Percentiles rank a stretch among this genome's conserved stretches.
Conservation (phyloP, 495 filamentous ascomycete species). For the Aspergillus bridgeri region DNA sequence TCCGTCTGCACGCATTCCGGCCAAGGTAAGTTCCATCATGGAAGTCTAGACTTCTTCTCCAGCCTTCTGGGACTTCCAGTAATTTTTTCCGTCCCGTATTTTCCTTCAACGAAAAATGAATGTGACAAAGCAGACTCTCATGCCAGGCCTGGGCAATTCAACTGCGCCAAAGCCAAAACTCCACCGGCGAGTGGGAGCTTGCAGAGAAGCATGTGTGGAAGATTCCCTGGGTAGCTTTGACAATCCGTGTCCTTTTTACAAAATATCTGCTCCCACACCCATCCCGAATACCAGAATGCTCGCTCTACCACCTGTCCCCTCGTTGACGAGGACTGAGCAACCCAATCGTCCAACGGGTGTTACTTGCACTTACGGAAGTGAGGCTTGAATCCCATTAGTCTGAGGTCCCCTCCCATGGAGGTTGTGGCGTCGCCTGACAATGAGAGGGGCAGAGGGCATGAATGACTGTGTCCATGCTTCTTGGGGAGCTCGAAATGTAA, state of each 20-base stretch:
- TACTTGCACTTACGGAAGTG: constrained; percentile 3
- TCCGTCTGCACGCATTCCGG: background rate
- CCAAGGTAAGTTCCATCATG: background rate
- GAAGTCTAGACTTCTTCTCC: background rate
- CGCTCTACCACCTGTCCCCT: background rate
- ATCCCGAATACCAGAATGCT: constrained; percentile 6
- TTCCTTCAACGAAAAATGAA: background rate
- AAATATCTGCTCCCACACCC: constrained; percentile 6
- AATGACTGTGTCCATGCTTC: constrained; percentile 9
- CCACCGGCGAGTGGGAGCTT: constrained; percentile 25
- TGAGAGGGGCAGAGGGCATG: constrained; percentile 2
- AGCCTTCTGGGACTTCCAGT: background rate
- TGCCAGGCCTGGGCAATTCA: background rate
- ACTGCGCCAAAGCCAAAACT: constrained; percentile 12
- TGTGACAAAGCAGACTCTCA: background rate
- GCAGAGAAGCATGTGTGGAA: constrained; percentile 44
- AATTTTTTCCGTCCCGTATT: background rate
- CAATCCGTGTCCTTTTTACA: constrained; percentile 1
- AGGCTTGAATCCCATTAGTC: constrained; percentile 2
- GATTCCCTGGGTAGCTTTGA: constrained; percentile 23
- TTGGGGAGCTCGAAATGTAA: background rate
- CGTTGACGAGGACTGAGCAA: constrained; percentile 14
- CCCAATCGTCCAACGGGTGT: constrained; percentile 18
- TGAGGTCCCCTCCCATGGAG: background rate
- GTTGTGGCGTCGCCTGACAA: constrained; percentile 17